phyloP scores from a whole-genome alignment of 495 filamentous ascomycete genomes.

The Bathelium albidoporum region DNA sequence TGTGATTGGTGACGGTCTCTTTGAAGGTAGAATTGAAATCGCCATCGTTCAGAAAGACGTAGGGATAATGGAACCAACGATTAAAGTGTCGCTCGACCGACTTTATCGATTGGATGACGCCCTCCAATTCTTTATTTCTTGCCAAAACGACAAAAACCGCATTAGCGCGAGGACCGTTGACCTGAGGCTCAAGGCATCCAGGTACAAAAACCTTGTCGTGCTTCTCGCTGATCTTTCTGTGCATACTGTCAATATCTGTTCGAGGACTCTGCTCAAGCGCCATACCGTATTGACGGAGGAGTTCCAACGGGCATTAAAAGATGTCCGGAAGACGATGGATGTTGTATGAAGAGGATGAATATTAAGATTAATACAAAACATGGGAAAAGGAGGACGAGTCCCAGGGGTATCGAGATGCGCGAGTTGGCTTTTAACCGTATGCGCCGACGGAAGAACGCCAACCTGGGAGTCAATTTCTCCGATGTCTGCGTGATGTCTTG shows the following conservation, averaged over 20 bases:
- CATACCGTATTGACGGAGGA: conserved; percentile 84
- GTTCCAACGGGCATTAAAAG: conserved; percentile 84
- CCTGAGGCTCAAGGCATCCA: conserved; percentile 66
- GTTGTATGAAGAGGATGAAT: conserved; percentile 77
- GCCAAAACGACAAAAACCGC: conserved; percentile 94
- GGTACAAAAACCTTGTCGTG: conserved; percentile 93
- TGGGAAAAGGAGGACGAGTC: conserved; percentile 87
- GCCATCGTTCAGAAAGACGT: conserved; percentile 96
- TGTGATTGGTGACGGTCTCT: conserved; percentile 80
- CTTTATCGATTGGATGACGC: conserved; percentile 92
- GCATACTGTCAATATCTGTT: conserved; percentile 9
- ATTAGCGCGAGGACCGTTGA: conserved; percentile 63
- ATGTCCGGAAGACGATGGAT: conserved; percentile 70
- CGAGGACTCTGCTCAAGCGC: conserved; percentile 10
- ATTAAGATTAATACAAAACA: conserved; percentile 86
- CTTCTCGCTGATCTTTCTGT: conserved; percentile 92
- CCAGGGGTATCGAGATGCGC: conserved; percentile 84
- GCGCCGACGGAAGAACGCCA: conserved; percentile 80
- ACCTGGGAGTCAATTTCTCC: conserved; percentile 42
- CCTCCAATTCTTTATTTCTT: conserved; percentile 91
- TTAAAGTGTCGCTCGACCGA: conserved; percentile 99
- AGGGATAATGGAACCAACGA: conserved; percentile 97
- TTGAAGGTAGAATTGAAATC: conserved; percentile 93
- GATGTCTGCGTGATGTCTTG: conserved; percentile 30
- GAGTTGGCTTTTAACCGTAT: conserved; percentile 92